These are phyloP conservation scores for Bipolaris cookei DNA, from an alignment of 2,329 filamentous ascomycete genomes.

Conservation along the genomic window DNA sequence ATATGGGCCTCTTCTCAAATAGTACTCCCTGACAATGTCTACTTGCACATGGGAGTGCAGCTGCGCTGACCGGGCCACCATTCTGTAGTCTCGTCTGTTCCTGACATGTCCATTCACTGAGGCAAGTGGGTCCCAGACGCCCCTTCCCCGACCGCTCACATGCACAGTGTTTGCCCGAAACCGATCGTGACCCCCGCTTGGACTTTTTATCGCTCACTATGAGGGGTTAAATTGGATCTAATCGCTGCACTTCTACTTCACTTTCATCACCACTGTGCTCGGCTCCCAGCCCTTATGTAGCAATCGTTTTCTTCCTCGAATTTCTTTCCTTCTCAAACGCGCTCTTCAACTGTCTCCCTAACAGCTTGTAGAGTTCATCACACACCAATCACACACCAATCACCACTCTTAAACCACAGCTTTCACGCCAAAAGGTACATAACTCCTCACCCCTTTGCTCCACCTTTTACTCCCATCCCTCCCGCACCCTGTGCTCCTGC, in stretches of 20 bases:
- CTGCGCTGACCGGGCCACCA: not conserved
- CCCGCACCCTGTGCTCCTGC: no score
- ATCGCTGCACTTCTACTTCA: slow-evolving; percentile 1
- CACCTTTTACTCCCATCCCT: not conserved
- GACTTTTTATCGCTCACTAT: not conserved
- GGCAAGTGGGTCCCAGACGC: not conserved
- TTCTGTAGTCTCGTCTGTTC: not conserved
- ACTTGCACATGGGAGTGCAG: not conserved
- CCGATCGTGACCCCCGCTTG: slow-evolving; percentile 1
- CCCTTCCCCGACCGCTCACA: not conserved
- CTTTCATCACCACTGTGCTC: slow-evolving; percentile 4
- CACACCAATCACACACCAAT: not conserved
- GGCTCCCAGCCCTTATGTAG: not conserved
- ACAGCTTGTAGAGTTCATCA: no score
- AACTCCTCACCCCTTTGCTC: not conserved
- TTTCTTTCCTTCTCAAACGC: not conserved
- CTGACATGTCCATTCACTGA: not conserved
- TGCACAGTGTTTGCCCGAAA: not conserved
- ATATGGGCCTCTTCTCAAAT: not conserved
- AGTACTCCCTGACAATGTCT: not conserved
- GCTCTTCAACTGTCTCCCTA: no score
- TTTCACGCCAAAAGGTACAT: not conserved
- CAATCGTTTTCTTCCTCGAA: no score
- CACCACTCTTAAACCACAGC: not conserved
- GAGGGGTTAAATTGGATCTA: not conserved